Base-by-base conservation (phyloP, 2,329 filamentous ascomycete genomes). In the Coleophoma cylindrospora region DNA sequence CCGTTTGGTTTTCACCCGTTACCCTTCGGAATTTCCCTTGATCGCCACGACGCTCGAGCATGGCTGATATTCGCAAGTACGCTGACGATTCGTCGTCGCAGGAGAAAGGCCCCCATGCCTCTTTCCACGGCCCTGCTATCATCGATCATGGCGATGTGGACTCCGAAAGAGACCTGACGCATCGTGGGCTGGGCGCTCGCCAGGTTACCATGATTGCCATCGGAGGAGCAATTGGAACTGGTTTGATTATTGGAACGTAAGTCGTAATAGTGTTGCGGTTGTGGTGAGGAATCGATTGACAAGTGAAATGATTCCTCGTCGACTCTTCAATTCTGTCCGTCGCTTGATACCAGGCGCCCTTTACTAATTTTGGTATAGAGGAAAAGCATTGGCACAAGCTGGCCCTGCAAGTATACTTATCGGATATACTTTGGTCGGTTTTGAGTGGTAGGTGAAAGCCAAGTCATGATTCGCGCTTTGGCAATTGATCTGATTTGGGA, bases 401-500 rank as follows among this genome's bases (percentile, higher is more conserved):
- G 74, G 75, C 34, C 86, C 86, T 47, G 85, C 73, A n/a, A 80
- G 84, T 9, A 80, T 90, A 62, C 76, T 89, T 57, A 86, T 90
- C 65, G 83, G 83, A 7, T 89, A 89, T 69, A 74, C 79, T 22
- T 67, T 86, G 53, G 78, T 89, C 58, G 86, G 86, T 57, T 71
- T 84, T 45, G 68, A 94, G 53, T 88, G 92, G 27, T 27, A 7
- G 27, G 27, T 27, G 27, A 27, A 8, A 27, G 27, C 27, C 27
- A 27, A 27, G 27, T 7, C 7, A 27, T 27, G 27, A 27, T 10
- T 27, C 4, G 4, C 27, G 3, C 27, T 27, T 27, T 27, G 6
- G 9, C 2, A 27, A 27, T 27, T 27, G 27, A 27, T 27, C 27
- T 27, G 27, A 27, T 5, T 27, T 27, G 6, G 27, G 27, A 27